Evolutionary conservation across 2,329 filamentous ascomycete species (phyloP).

Genomic region (Pleoardoris graminearum): DNA sequence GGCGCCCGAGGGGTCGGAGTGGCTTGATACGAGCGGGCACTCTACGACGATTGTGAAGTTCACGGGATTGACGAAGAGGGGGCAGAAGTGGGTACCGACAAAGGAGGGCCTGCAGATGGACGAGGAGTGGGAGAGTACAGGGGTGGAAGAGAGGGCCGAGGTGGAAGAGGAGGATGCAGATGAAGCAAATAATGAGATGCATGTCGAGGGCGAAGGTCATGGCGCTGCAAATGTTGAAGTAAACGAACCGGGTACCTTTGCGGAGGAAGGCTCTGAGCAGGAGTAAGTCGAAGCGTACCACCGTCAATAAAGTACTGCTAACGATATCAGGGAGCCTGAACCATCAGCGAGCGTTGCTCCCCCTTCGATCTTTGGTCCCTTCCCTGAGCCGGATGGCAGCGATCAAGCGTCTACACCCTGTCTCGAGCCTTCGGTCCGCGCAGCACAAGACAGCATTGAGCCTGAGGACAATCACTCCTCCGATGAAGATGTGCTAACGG

Average conservation of each 20-base stretch:
- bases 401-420: neutral
- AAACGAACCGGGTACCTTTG: no score
- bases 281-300: no score
- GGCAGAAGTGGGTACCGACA: conserved; percentile 24
- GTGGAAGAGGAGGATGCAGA: neutral
- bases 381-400: neutral
- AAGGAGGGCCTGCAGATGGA: conserved; percentile 22
- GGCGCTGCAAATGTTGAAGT: no score
- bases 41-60: conserved; percentile 26
- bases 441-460: neutral
- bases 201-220: neutral
- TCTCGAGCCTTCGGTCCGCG: neutral
- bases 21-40: conserved; percentile 34
- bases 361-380: no score
- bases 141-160: neutral
- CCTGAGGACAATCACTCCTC: neutral
- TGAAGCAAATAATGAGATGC: neutral
- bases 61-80: conserved; percentile 27
- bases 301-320: no score
- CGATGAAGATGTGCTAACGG: neutral
- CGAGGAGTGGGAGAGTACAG: conserved; percentile 8
- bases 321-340: neutral
- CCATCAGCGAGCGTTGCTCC: neutral
- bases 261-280: no score
- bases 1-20: conserved; percentile 26